Evolutionary conservation across 805 yeast species (phyloP).

Genomic region (Cyberlindnera mycetangii): DNA sequence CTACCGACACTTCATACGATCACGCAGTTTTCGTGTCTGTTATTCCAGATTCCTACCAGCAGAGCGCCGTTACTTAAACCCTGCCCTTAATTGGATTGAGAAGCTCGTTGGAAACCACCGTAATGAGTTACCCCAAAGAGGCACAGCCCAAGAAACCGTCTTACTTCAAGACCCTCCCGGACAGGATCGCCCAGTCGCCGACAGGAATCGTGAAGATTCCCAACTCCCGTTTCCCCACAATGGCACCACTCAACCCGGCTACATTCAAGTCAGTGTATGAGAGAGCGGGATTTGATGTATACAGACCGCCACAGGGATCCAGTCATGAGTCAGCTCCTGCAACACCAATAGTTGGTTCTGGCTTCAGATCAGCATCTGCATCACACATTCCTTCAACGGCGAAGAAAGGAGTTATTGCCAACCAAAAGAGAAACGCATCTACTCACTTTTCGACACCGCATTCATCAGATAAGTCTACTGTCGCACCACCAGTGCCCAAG

Average conservation of each 20-base stretch:
- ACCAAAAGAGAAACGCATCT: constrained; percentile 21
- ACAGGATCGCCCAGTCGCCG: constrained; percentile 24
- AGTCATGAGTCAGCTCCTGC: constrained; percentile 1
- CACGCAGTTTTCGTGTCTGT: no score
- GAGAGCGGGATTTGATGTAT: constrained; percentile 76
- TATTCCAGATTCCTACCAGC: no score
- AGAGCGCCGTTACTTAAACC: no score
- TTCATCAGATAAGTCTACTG: neutral
- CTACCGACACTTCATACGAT: no score
- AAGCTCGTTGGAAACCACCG: no score
- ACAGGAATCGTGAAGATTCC: constrained; percentile 30
- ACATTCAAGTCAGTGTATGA: constrained; percentile 71
- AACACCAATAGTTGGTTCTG: constrained; percentile 2
- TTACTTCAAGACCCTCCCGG: constrained; percentile 28
- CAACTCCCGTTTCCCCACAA: constrained; percentile 61
- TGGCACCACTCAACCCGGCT: constrained; percentile 48
- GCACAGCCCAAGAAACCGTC: constrained; percentile 18
- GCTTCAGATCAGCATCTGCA: constrained; percentile 16
- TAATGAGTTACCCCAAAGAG: constrained; percentile 4
- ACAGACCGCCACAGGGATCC: constrained; percentile 26
- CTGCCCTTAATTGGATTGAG: no score
- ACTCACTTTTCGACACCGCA: constrained; percentile 11
- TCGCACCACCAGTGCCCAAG: constrained; percentile 6
- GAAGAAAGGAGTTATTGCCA: neutral
- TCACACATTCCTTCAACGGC: constrained; percentile 8